These are phyloP conservation scores for Dimargaris cristalligena DNA, from an alignment of 192 early-diverging fungal species.

Conservation along the genomic window DNA sequence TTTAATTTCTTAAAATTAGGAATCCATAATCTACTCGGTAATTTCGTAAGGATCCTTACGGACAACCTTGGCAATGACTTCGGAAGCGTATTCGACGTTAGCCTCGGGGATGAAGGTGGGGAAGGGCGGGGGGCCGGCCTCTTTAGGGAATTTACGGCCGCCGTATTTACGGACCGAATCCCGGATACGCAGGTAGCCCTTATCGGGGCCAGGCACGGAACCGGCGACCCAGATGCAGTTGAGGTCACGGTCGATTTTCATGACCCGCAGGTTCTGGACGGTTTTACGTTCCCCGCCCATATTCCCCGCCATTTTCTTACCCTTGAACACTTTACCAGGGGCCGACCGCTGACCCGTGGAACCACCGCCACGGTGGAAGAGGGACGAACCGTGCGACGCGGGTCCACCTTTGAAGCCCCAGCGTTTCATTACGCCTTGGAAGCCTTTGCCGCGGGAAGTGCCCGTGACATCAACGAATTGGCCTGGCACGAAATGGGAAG, in stretches of 20 bases:
- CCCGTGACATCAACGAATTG: constrained; percentile 87
- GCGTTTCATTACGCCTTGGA: constrained; percentile 95
- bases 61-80: neutral
- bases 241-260: constrained; percentile 70
- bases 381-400: constrained; percentile 89
- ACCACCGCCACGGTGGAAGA: constrained; percentile 73
- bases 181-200: constrained; percentile 65
- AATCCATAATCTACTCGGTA: neutral
- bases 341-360: constrained; percentile 71
- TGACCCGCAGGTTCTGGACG: constrained; percentile 62
- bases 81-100: neutral
- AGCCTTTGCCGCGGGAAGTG: constrained; percentile 80
- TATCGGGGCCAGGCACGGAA: constrained; percentile 70
- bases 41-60: constrained; percentile 2
- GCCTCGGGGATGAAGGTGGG: constrained; percentile 41
- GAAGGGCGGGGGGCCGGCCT: constrained; percentile 44
- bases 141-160: constrained; percentile 42
- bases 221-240: constrained; percentile 92
- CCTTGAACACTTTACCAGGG: constrained; percentile 83
- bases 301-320: constrained; percentile 96
- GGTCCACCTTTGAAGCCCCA: constrained; percentile 78
- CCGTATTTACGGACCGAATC: constrained; percentile 71
- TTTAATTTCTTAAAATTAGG: too few relatives aligned
- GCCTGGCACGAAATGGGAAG: constrained; percentile 86
- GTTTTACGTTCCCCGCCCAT: constrained; percentile 79